phyloP scores from a whole-genome alignment of 192 early-diverging fungal genomes.

The Linnemannia zychae region DNA sequence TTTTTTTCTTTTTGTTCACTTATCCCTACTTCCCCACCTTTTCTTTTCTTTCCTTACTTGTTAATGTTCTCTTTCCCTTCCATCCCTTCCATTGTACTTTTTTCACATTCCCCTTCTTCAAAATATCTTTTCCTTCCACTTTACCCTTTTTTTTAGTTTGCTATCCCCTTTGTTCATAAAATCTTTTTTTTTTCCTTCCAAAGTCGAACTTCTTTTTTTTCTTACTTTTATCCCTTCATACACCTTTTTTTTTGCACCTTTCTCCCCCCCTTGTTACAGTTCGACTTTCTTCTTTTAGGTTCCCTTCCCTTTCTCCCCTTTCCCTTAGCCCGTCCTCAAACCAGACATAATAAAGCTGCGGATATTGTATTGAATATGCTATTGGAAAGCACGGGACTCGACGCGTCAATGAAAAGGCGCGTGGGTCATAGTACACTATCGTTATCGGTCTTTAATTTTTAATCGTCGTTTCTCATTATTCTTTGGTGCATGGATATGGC shows the following conservation, averaged over 20 bases:
- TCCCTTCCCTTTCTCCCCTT: background rate
- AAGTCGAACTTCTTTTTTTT: conserved; percentile 11
- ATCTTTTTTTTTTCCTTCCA: background rate
- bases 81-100: conserved; percentile 23
- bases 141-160: conserved; percentile 30
- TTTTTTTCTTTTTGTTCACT: conserved; percentile 15
- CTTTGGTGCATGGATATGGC: too few species aligned
- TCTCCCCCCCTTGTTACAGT: conserved; percentile 9
- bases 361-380: too few species aligned
- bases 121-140: conserved; percentile 13
- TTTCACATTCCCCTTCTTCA: background rate
- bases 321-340: background rate
- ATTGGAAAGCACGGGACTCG: too few species aligned
- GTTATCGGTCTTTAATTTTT: too few species aligned
- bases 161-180: conserved; percentile 33
- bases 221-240: background rate
- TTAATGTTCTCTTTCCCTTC: conserved; percentile 10
- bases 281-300: background rate
- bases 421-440: too few species aligned
- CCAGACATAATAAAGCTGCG: background rate
- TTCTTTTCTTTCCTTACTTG: background rate
- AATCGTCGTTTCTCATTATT: too few species aligned
- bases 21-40: conserved; percentile 33
- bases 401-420: too few species aligned
- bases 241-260: conserved; percentile 9